Base-by-base conservation (phyloP, 2,329 filamentous ascomycete species). In the Colletotrichum eleusines region DNA sequence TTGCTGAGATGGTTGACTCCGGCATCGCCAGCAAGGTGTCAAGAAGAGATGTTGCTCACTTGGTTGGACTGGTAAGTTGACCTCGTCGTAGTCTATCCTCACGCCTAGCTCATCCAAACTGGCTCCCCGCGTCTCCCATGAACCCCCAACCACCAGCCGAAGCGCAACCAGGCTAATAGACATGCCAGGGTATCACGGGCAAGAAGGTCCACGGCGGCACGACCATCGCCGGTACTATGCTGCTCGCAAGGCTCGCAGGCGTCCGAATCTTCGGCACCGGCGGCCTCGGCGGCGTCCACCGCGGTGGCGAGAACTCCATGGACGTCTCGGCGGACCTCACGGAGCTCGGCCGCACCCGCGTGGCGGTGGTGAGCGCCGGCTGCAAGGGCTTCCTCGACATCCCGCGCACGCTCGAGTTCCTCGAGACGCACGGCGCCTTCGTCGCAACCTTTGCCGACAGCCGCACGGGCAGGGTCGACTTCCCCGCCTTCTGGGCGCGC, bases 321-420 rank as follows among this genome's bases (percentile, higher is more conserved):
- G 96, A 99, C 79, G 89, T 99, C 73, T 98, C 95, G 72, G 95
- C 96, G 50, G 96, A 99, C 81, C 86, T 99, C 72, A 98, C 94
- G 5, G 96, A 98, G 84, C 88, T 99, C 61, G 95, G 96, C 20
- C 88, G 94, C 69, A 98, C 95, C 9, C 90, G 93, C 14, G 91
- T 99, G 63, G 92, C 95, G 33, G 95, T 99, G 2, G 86, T 99
- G 63, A 93, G 92, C 80, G 94, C 93, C 74, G 96, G 96, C 18
- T 97, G 94, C 83, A 99, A 99, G 83, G 96, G 95, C 73, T 98
- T 99, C 80, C 86, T 99, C 46, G 96, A 99, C 78, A 94, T 98
- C 71, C 90, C 92, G 2, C 88, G 94, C 63, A 99, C 96, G 0
- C 86, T 99, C 6, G 96, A 99, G 83, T 87, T 86, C 75, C 84